Evolutionary conservation across 371 early-diverging fungal genomes (phyloP).

Genomic region (Rhizopus delemar): DNA sequence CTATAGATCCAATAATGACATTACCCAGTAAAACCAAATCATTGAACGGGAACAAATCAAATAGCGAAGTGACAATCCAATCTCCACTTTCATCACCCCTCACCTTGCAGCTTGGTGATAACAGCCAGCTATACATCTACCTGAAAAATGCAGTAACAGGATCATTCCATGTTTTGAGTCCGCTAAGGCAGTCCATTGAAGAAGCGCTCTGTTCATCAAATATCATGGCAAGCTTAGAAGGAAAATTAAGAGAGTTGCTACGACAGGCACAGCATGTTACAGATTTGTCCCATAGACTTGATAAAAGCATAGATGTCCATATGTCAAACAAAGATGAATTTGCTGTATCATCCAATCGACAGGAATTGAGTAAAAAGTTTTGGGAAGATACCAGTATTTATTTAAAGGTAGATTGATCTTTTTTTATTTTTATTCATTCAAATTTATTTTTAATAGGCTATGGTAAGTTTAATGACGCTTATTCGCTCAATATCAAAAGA

Average conservation of each 20-base stretch:
- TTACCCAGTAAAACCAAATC: neutral
- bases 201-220: constrained; percentile 11
- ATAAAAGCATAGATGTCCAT: constrained; percentile 27
- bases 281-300: constrained; percentile 29
- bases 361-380: constrained; percentile 23
- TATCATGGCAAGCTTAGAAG: constrained; percentile 20
- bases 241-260: constrained; percentile 26
- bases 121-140: constrained; percentile 33
- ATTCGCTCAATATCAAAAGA: constrained; percentile 44
- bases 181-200: constrained; percentile 36
- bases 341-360: constrained; percentile 7
- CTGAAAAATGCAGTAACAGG: constrained; percentile 39
- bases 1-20: constrained; percentile 14
- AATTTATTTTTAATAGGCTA: constrained; percentile 24
- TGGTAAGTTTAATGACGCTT: constrained; percentile 45
- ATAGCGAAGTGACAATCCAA: constrained; percentile 22
- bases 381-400: constrained; percentile 50
- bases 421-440: neutral
- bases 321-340: constrained; percentile 20
- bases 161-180: constrained; percentile 38
- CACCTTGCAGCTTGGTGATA: constrained; percentile 25
- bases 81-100: constrained; percentile 26
- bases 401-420: constrained; percentile 33
- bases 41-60: constrained; percentile 22
- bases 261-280: constrained; percentile 31